A percentile compares a stretch with the other conserved stretches of the same genome.
Evolutionary conservation across 352 stramenopile genomes (phyloP).

Genomic region (Pythium biforme): DNA sequence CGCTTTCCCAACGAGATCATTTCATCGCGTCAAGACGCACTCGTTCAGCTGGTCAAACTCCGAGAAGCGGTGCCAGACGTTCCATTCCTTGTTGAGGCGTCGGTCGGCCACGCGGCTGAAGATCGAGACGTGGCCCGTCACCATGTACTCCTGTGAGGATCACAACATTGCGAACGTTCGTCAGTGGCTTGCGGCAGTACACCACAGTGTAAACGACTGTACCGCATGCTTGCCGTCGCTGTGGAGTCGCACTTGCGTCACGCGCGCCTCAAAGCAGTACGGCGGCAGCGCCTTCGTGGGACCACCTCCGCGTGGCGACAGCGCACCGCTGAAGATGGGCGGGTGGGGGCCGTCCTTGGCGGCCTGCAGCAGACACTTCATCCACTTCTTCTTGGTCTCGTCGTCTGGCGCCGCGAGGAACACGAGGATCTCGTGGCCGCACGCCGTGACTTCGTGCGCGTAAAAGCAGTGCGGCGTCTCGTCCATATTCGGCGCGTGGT

Average conservation of each 20-base stretch:
- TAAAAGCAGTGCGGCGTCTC: conserved; percentile 62
- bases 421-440: conserved; percentile 31
- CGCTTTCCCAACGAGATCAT: background rate
- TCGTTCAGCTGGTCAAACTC: conserved; percentile 60
- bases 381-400: conserved; percentile 54
- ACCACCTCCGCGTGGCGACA: conserved; percentile 34
- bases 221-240: conserved; percentile 51
- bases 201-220: conserved; percentile 2
- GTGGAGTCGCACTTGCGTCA: conserved; percentile 33
- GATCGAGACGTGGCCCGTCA: conserved; percentile 56
- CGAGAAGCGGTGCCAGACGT: conserved; percentile 64
- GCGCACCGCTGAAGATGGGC: conserved; percentile 40
- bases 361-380: conserved; percentile 42
- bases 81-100: conserved; percentile 57
- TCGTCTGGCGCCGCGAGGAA: conserved; percentile 46
- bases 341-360: conserved; percentile 42
- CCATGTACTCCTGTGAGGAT: conserved; percentile 53
- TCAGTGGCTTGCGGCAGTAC: background rate
- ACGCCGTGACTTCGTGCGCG: conserved; percentile 38
- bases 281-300: conserved; percentile 32
- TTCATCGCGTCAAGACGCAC: conserved; percentile 33
- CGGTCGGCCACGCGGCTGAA: conserved; percentile 48
- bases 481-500: conserved; percentile 38
- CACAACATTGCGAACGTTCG: background rate
- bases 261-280: conserved; percentile 22